A percentile compares a stretch with the other conserved stretches of the same genome.
These are phyloP conservation scores for Ceratonia siliqua DNA, from an alignment of 306 rosid species.

Conservation along the genomic window DNA sequence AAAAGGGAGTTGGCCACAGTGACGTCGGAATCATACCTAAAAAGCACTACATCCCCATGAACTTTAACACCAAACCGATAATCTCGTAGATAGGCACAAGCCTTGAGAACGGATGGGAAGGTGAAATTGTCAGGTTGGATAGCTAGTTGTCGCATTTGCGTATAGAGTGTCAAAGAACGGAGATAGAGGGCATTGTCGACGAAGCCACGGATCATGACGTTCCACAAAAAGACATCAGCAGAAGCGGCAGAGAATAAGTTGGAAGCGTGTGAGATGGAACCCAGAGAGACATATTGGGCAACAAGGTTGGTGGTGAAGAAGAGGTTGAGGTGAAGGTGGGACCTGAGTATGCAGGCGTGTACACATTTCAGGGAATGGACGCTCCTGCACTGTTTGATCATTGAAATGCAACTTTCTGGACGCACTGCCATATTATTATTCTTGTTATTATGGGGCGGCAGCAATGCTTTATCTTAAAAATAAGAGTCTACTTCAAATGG, in stretches of 20 bases:
- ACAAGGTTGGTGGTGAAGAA: constrained; percentile 51
- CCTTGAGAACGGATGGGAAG: constrained; percentile 50
- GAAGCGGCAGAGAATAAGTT: constrained; percentile 38
- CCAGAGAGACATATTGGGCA: constrained; percentile 41
- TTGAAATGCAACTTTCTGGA: constrained; percentile 21
- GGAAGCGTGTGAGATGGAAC: constrained; percentile 41
- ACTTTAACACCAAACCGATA: constrained; percentile 28
- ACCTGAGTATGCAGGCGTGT: constrained; percentile 39
- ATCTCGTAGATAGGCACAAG: constrained; percentile 30
- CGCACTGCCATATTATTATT: no score
- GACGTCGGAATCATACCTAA: constrained; percentile 32
- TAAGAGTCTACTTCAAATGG: not conserved
- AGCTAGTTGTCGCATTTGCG: constrained; percentile 33
- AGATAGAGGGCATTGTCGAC: constrained; percentile 37
- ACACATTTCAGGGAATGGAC: constrained; percentile 40
- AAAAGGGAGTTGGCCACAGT: constrained; percentile 46
- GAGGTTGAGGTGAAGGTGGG: constrained; percentile 42
- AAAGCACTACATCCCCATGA: constrained; percentile 29
- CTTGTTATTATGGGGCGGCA: no score
- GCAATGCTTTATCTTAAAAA: not conserved
- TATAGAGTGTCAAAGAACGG: constrained; percentile 33
- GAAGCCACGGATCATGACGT: constrained; percentile 49
- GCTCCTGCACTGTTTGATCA: constrained; percentile 36
- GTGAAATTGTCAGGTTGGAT: constrained; percentile 41
- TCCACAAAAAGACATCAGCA: constrained; percentile 41